phyloP scores from a whole-genome alignment of 2,329 filamentous ascomycete species.

The Thelonectria discophora region DNA sequence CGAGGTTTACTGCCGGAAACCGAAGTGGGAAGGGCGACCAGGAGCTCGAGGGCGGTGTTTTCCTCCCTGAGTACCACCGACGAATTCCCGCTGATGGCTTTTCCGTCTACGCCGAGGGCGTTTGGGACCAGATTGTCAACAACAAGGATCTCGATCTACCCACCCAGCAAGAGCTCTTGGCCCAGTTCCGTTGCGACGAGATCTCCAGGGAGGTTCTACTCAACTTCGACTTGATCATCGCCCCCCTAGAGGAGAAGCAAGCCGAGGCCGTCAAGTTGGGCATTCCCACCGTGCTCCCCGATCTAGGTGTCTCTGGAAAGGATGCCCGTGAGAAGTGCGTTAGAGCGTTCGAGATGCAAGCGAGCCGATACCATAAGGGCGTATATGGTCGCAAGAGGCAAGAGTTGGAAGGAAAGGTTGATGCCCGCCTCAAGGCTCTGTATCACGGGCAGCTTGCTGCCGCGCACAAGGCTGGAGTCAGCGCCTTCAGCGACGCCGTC shows the following conservation, averaged over 20 bases:
- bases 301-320: constrained; percentile 79
- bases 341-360: constrained; percentile 87
- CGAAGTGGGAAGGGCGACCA: constrained; percentile 77
- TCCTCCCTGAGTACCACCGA: constrained; percentile 93
- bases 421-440: constrained; percentile 85
- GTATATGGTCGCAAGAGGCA: constrained; percentile 87
- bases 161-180: constrained; percentile 94
- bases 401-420: constrained; percentile 87
- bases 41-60: constrained; percentile 80
- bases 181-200: constrained; percentile 97
- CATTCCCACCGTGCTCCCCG: constrained; percentile 74
- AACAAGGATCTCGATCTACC: constrained; percentile 98
- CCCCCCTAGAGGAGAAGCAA: constrained; percentile 87
- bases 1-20: constrained; percentile 83
- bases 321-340: constrained; percentile 76
- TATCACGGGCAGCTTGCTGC: constrained; percentile 89
- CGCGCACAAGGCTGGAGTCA: constrained; percentile 87
- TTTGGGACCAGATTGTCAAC: constrained; percentile 98
- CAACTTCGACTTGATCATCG: constrained; percentile 82
- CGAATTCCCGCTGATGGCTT: constrained; percentile 98
- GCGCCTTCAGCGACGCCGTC: constrained; percentile 87
- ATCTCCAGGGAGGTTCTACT: constrained; percentile 89
- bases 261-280: constrained; percentile 78
- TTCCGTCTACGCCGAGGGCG: constrained; percentile 87
- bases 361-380: constrained; percentile 94